Base-by-base conservation (phyloP, 768 basidiomycete species). In the Kwoniella heveanensis region DNA sequence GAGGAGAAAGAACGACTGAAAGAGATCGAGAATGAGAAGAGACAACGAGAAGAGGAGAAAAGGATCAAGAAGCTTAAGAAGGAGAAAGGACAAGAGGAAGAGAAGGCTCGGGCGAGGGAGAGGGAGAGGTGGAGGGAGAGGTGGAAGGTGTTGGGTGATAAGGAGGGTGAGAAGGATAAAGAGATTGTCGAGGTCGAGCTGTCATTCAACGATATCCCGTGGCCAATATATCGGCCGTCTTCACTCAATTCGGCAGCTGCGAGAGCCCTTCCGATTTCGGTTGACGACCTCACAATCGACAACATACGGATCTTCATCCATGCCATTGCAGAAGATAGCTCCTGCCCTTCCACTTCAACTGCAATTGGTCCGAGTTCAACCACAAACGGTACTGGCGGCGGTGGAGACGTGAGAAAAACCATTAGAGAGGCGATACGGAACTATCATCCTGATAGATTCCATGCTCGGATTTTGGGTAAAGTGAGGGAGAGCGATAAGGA, bases 361-460 rank as follows among this genome's bases (percentile, higher is more conserved):
- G 19, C 39, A 17, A 44, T 44, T 54, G 62, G 21, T 49, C 51
- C 26, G 54, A 49, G 69, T 57, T 0, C 32, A 13, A 13, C n/a
- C 32, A 32, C 32, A 32, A 32, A 32, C n/a, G n/a, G 32, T 32
- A 32, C 39, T 9, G 17, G 32, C 32, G 13, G 32, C 32, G 78
- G 67, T 0, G 79, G 79, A 36, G 83, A 84, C 58, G 64, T 76
- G 68, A 85, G 83, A 77, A 86, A 86, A 48, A 80, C 84, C 44
- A 79, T 90, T 6, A 83, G 88, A 32, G 83, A 82, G 52, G 85
- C 87, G 0, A 77, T 90, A 48, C 77, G 90, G 60, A 64, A 67
- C 22, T 80, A 79, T 53, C 80, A 81, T 62, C 80, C 80, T 0
- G 80, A 81, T 70, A 65, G 78, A 22, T 81, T 81, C 62, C 65